Base-by-base conservation (phyloP, 1,284 basidiomycete species). In the Austropuccinia psidii region DNA sequence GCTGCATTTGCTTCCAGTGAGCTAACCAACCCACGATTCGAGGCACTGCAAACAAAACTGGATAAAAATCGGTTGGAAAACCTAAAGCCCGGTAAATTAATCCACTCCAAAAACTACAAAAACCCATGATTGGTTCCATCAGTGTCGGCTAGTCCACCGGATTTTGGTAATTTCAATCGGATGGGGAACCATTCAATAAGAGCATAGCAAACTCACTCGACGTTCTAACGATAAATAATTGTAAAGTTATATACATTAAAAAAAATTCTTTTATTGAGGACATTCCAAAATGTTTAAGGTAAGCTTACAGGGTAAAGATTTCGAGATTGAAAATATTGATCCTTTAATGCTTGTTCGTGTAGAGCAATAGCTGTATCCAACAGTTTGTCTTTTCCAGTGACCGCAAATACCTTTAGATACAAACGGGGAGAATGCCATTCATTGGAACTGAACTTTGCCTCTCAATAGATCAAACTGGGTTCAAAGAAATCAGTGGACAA, bases 31-130 rank as follows among this genome's bases (percentile, higher is more conserved):
- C 91, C 27, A 90, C 90, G 3, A 93, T 90, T 21, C 91, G 86
- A 2, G 91, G 91, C 2, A 93, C 90, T 21, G 88, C 91, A 78
- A 93, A 93, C 49, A 93, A 82, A 39, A 93, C 90, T 0, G 91
- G 90, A 86, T 91, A 93, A 81, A 90, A 92, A 82, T 93, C 91
- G 76, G 89, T 84, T 1, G 91, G 90, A 84, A 92, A 92, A 54
- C 90, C 90, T 89, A 77, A 52, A 29, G 89, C 89, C 64, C 89
- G 88, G 80, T 92, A 92, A 77, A 92, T 91, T 74, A 92, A 81
- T 13, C 90, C 90, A 76, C 90, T 91, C 77, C 52, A 75, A 69
- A 54, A 73, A 50, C 15, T 64, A 39, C 31, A n/a, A 15, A 65
- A 35, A 57, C 8, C n/a, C n/a, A n/a, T n/a, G n/a, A n/a, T n/a